A percentile compares a stretch with the other conserved stretches of the same genome.
These are phyloP conservation scores for Fusarium penzigii DNA, from an alignment of 2,329 filamentous ascomycete species.

Conservation along the genomic window DNA sequence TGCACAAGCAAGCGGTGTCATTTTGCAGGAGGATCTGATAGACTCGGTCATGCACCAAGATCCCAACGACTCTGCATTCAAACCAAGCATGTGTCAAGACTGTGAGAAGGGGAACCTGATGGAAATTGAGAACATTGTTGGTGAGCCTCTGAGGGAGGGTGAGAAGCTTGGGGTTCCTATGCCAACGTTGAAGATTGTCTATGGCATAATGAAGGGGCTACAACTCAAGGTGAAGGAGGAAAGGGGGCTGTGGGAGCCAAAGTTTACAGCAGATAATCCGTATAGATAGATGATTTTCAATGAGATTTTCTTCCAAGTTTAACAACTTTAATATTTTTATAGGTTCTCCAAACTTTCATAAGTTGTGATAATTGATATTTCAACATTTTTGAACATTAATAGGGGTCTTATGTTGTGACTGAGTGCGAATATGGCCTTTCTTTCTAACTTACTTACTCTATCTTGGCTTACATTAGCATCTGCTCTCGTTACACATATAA, in stretches of 20 bases:
- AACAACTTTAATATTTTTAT: too few relatives aligned
- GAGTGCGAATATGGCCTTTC: too few relatives aligned
- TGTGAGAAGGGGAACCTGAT: conserved; percentile 41
- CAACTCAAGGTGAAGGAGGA: conserved; percentile 50
- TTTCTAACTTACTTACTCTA: too few relatives aligned
- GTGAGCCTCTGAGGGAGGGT: conserved; percentile 52
- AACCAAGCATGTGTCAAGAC: conserved; percentile 58
- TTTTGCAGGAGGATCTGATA: conserved; percentile 43
- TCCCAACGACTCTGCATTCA: conserved; percentile 48
- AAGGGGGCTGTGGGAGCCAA: conserved; percentile 35
- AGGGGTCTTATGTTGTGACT: too few relatives aligned
- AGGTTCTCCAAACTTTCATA: too few relatives aligned
- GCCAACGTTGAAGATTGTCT: conserved; percentile 51
- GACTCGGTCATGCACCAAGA: conserved; percentile 49
- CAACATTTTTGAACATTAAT: too few relatives aligned
- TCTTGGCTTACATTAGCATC: too few relatives aligned
- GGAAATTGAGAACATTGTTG: conserved; percentile 54
- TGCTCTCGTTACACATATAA: too few relatives aligned
- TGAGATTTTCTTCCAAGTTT: too few relatives aligned
- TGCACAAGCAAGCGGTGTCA: conserved; percentile 44
- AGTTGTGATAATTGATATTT: too few relatives aligned
- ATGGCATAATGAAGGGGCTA: conserved; percentile 47
- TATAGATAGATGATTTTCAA: conserved; percentile 13
- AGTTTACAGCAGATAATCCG: conserved; percentile 25
- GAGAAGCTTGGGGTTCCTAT: conserved; percentile 45